Conservation (phyloP, 2,329 filamentous ascomycete genomes). For the Clonostachys rhizophaga region DNA sequence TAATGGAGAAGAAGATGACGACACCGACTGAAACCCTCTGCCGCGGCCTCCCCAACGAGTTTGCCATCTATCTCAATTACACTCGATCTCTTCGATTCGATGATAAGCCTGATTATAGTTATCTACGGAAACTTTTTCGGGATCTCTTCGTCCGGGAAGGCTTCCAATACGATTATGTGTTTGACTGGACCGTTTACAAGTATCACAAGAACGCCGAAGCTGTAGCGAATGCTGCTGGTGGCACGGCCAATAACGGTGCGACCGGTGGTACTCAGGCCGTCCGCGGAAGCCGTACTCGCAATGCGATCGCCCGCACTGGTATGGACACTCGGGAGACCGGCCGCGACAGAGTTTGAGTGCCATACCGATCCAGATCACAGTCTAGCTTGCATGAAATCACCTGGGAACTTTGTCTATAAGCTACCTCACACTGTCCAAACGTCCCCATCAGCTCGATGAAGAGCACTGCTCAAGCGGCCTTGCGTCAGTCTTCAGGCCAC, state of each 20-base stretch:
- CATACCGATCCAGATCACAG: too few relatives aligned
- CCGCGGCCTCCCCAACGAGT: conserved; percentile 98
- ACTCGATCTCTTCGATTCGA: conserved; percentile 97
- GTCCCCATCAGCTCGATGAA: too few relatives aligned
- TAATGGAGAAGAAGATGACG: conserved; percentile 99
- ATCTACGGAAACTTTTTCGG: conserved; percentile 99
- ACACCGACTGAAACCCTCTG: conserved; percentile 97
- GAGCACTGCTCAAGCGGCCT: too few relatives aligned
- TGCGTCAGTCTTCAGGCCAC: too few relatives aligned
- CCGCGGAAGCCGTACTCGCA: conserved; percentile 63
- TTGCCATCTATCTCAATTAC: conserved; percentile 99
- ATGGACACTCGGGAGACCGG: conserved; percentile 68
- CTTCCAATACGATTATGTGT: conserved; percentile 99
- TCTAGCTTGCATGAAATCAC: too few relatives aligned
- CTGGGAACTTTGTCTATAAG: too few relatives aligned
- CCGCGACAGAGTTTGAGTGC: conserved; percentile 44
- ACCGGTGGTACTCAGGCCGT: conserved; percentile 58
- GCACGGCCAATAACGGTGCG: conserved; percentile 66
- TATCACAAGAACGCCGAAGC: conserved; percentile 99
- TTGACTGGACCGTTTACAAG: conserved; percentile 99
- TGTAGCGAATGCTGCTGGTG: conserved; percentile 75
- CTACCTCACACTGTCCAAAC: too few relatives aligned
- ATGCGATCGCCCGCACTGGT: conserved; percentile 63
- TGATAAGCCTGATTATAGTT: conserved; percentile 99
- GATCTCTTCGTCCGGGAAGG: conserved; percentile 98